Base-by-base conservation (phyloP, 1,139 yeast species). In the Blastobotrys proliferans region DNA sequence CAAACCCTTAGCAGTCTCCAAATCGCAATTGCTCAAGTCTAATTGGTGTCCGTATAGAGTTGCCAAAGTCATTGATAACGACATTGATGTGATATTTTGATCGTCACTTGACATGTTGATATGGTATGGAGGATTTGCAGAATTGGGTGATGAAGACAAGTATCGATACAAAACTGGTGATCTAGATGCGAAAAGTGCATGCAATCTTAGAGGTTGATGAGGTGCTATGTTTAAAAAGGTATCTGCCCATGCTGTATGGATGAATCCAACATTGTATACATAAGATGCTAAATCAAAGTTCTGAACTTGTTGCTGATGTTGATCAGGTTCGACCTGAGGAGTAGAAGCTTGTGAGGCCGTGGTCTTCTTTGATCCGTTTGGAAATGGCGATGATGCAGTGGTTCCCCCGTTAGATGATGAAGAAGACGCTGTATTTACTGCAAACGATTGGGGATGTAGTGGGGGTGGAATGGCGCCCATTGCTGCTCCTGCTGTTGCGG, bases 21-120 rank as follows among this genome's bases (percentile, higher is more conserved):
- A 30, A 38, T 54, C 56, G 24, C 52, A 52, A 10, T 51, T 45
- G 18, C 45, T 40, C 19, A 53, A 45, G 29, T 58, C 62, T 19
- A 62, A 43, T n/a, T 47, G 46, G 34, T 56, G 63, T 16, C 67
- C 67, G 43, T 63, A 63, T 14, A 63, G 51, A 13, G 66, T 60
- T 8, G 65, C 65, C 39, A 63, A 49, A 3, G 63, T 62, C 55
- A 61, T 54, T 2, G 63, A 55, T 24, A 63, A 41, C 9, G 63
- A 48, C 17, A 55, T 48, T 9, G 56, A 50, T n/a, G 77, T 77
- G 56, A 74, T 68, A 53, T 70, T 73, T 45, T 72, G 74, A 59
- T 77, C 81, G 48, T 72, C 70, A 18, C 75, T 75, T 25, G 74
- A 68, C 55, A 77, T 68, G 31, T 74, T 72, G 33, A 77, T 77